These are phyloP conservation scores for Pseudocercospora macadamiae DNA, from an alignment of 2,329 filamentous ascomycete species.

Conservation along the genomic window DNA sequence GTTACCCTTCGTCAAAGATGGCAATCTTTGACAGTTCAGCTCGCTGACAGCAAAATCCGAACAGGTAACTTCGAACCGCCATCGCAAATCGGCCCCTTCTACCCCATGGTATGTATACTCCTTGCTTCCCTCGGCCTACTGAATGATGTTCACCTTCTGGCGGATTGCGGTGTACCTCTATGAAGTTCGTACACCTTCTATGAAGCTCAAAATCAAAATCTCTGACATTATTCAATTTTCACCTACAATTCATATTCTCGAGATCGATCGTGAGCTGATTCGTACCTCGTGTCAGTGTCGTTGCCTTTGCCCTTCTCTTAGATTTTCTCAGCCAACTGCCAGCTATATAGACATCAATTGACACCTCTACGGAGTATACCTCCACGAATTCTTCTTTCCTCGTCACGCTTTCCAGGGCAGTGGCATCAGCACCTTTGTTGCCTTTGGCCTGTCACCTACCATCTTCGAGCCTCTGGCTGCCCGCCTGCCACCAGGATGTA, in stretches of 20 bases:
- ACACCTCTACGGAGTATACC: background rate
- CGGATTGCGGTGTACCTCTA: conserved; percentile 16
- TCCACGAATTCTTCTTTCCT: background rate
- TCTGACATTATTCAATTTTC: conserved; percentile 23
- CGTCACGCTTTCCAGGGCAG: too few species aligned
- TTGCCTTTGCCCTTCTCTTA: background rate
- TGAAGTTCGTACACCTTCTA: conserved; percentile 19
- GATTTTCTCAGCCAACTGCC: background rate
- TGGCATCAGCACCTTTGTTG: too few species aligned
- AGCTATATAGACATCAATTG: background rate
- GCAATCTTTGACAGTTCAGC: background rate
- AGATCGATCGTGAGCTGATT: background rate
- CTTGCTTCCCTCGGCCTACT: background rate
- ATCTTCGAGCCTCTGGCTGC: too few species aligned
- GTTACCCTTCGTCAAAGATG: background rate
- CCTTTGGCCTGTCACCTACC: too few species aligned
- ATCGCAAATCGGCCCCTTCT: background rate
- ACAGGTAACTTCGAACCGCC: background rate
- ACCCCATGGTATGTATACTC: conserved; percentile 12
- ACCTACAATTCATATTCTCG: background rate
- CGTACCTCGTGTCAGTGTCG: background rate
- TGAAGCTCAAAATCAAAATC: conserved; percentile 35
- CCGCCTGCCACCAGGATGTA: too few species aligned
- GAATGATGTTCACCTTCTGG: conserved; percentile 27
- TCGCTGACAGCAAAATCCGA: conserved; percentile 10